Percentiles rank a stretch among this genome's conserved stretches.
These are phyloP conservation scores for Mayamaea pseudoterrestris DNA, from an alignment of 108 stramenopile species.

Conservation along the genomic window DNA sequence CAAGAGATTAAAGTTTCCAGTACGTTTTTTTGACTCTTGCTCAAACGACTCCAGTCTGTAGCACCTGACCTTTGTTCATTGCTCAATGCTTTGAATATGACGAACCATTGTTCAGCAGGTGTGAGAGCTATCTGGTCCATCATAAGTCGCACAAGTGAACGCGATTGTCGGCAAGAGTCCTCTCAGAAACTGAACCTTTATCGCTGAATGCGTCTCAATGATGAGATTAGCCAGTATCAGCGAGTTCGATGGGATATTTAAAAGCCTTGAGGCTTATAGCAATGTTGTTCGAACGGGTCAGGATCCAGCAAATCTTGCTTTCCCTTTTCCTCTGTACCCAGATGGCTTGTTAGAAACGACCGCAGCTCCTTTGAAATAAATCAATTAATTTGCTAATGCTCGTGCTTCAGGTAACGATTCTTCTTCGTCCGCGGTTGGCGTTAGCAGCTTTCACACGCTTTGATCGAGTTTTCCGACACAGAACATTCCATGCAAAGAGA, in stretches of 20 bases:
- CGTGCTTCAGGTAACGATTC: constrained; percentile 10
- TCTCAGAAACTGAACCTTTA: constrained; percentile 67
- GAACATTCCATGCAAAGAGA: constrained; percentile 64
- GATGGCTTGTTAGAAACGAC: constrained; percentile 15
- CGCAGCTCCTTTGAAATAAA: constrained; percentile 59
- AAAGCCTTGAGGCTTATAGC: constrained; percentile 79
- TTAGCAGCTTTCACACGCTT: constrained; percentile 46
- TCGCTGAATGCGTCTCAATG: constrained; percentile 45
- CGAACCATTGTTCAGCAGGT: constrained; percentile 73
- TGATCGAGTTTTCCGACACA: constrained; percentile 51
- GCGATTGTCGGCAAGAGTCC: constrained; percentile 60
- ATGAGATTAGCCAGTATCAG: constrained; percentile 66
- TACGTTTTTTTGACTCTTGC: constrained; percentile 34
- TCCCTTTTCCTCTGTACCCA: constrained; percentile 22
- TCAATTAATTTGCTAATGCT: constrained; percentile 64
- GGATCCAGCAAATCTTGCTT: constrained; percentile 69
- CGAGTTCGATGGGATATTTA: constrained; percentile 54
- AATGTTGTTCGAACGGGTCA: constrained; percentile 70
- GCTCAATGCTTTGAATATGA: constrained; percentile 48
- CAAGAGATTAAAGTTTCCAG: constrained; percentile 45
- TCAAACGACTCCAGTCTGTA: constrained; percentile 59
- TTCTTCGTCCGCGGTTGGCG: neutral
- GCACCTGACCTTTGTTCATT: constrained; percentile 67
- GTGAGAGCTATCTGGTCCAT: constrained; percentile 48
- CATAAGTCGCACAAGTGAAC: constrained; percentile 49